Base-by-base conservation (phyloP, 1,284 basidiomycete genomes). In the Fistulinella cinereoalba region DNA sequence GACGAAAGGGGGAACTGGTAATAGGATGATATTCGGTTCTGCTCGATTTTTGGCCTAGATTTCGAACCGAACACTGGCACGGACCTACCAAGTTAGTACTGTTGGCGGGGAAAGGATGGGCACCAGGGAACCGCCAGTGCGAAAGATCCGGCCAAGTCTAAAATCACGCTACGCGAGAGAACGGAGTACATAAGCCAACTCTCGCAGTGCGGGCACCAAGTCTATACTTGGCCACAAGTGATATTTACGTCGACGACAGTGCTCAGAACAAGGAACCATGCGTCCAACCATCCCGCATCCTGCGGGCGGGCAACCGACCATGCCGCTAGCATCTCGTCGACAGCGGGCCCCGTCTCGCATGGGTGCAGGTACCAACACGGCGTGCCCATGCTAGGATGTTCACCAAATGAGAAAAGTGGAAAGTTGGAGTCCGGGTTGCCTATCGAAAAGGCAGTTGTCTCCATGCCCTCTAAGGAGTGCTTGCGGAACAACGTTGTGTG, bases 341-440 rank as follows among this genome's bases (percentile, higher is more conserved):
- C 76, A 1, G 81, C 78, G 23, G 66, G 65, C 6, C 74, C 73
- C 4, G 85, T 88, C 62, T 88, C 82, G 61, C 89, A 93, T 7
- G 89, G 89, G 60, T 93, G 89, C 33, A 93, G 68, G 61, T 84
- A 90, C 88, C 88, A 93, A 46, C 79, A 83, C 11, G 84, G 82
- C 8, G 71, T 80, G 15, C 80, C 83, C 16, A 85, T 70, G 3
- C 75, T 80, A 0, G 88, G 90, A 58, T 92, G 90, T 48, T 93
- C 90, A 15, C 86, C 88, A 56, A 90, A 87, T 5, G 88, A 88
- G 12, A 93, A 67, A 24, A 92, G 65, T 15, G 90, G 87, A 57
- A 90, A 85, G 2, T 77, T 64, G 0, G 79, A 73, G 9, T 62
- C 66, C 1, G 74, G 71, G 12, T 69, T 63, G 23, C 73, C 74